Evolutionary conservation across 768 basidiomycete species (phyloP).

Genomic region (Xerocomellus amylosporus): DNA sequence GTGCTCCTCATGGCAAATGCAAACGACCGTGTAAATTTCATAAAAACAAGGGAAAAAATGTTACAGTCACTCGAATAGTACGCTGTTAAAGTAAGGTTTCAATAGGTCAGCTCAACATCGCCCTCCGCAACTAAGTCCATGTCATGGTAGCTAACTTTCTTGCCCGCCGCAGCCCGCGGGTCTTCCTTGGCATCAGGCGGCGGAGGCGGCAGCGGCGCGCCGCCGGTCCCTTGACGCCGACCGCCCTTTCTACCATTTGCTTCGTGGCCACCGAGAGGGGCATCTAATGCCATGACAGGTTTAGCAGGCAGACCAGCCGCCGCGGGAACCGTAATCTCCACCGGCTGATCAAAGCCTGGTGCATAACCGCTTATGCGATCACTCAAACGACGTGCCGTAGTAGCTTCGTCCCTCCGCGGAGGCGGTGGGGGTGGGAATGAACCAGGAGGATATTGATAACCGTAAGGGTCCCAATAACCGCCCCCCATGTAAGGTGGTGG

Average conservation of each 20-base stretch:
- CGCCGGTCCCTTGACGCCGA: slow-evolving; percentile 38
- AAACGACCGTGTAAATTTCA: slow-evolving; percentile 29
- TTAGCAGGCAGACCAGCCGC: slow-evolving; percentile 80
- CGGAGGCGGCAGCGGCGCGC: slow-evolving; percentile 69
- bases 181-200: slow-evolving; percentile 91
- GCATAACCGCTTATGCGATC: slow-evolving; percentile 81
- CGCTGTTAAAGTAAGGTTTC: slow-evolving; percentile 26
- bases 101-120: slow-evolving; percentile 55
- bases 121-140: slow-evolving; percentile 91
- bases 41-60: slow-evolving; percentile 21
- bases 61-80: slow-evolving; percentile 25
- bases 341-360: slow-evolving; percentile 41
- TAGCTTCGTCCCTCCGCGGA: slow-evolving; percentile 55
- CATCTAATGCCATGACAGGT: slow-evolving; percentile 56
- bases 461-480: slow-evolving; percentile 47
- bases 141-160: slow-evolving; percentile 91
- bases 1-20: slow-evolving; percentile 26
- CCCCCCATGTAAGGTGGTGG: slow-evolving; percentile 39
- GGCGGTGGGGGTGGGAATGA: slow-evolving; percentile 36
- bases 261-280: slow-evolving; percentile 43
- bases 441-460: slow-evolving; percentile 40
- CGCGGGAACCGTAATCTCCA: slow-evolving; percentile 50
- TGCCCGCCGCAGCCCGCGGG: slow-evolving; percentile 84
- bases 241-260: slow-evolving; percentile 34
- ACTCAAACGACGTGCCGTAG: slow-evolving; percentile 64